Evolutionary conservation across 2,329 filamentous ascomycete genomes (phyloP).

Genomic region (Graphium sp.): DNA sequence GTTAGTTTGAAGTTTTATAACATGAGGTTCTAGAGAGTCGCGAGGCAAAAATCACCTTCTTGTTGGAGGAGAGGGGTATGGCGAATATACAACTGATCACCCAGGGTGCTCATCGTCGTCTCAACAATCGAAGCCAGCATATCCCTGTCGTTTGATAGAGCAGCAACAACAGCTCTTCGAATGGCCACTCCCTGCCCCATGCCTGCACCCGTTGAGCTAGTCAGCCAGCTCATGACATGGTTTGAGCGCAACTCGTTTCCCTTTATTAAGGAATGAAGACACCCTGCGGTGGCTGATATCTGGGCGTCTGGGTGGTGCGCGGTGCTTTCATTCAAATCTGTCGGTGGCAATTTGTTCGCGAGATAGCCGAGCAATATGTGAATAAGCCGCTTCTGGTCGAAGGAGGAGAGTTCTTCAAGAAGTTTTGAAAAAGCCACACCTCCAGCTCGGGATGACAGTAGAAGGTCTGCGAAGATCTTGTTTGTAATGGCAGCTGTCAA

Average conservation of each 20-base stretch:
- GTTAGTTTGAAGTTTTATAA: conserved; percentile 9
- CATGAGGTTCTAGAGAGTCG: background rate
- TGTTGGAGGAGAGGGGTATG: conserved; percentile 76
- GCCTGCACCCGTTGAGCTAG: conserved; percentile 44
- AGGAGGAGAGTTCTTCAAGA: conserved; percentile 1
- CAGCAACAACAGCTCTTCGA: conserved; percentile 46
- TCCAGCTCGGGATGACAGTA: conserved; percentile 13
- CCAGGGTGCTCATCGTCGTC: conserved; percentile 57
- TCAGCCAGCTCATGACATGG: conserved; percentile 48
- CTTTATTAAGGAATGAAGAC: conserved; percentile 32
- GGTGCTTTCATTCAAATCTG: too few species aligned
- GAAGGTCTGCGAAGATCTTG: conserved; percentile 19
- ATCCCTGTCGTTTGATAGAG: conserved; percentile 32
- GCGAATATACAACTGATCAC: conserved; percentile 72
- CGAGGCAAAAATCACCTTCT: conserved; percentile 42
- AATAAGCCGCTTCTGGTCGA: conserved; percentile 10
- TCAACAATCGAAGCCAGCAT: conserved; percentile 42
- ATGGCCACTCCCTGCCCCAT: conserved; percentile 47
- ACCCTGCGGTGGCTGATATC: conserved; percentile 41
- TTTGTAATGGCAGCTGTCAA: conserved; percentile 9
- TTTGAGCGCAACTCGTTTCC: conserved; percentile 29
- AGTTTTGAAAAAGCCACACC: conserved; percentile 14
- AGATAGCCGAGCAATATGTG: conserved; percentile 19
- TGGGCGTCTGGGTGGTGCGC: too few species aligned
- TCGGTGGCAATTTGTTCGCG: too few species aligned